A percentile compares a stretch with the other conserved stretches of the same genome.
Conservation (phyloP, 768 basidiomycete species). For the Rubroboletus pulcherrimus region DNA sequence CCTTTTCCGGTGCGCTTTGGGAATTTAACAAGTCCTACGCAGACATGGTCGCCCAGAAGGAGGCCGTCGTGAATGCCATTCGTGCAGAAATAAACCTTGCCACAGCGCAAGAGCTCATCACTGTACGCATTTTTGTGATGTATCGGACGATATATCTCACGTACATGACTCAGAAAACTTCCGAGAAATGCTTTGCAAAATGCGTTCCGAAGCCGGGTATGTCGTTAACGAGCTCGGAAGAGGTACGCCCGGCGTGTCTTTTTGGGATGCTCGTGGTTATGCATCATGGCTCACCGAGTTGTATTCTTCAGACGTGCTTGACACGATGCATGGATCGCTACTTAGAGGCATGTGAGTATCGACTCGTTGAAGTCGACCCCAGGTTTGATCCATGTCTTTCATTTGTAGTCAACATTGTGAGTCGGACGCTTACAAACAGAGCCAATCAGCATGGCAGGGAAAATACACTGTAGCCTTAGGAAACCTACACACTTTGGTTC, state of each 20-base stretch:
- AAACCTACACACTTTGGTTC: neutral
- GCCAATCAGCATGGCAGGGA: constrained; percentile 33
- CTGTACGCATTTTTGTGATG: constrained; percentile 38
- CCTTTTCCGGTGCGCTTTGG: neutral
- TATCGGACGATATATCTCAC: neutral
- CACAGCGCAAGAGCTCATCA: constrained; percentile 80
- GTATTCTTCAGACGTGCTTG: constrained; percentile 58
- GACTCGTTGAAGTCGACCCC: neutral
- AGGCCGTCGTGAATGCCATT: constrained; percentile 57
- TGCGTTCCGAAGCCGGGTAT: constrained; percentile 74
- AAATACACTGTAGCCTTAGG: constrained; percentile 7
- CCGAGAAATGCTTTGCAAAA: constrained; percentile 72
- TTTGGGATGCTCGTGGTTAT: neutral
- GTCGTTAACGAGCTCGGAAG: constrained; percentile 65
- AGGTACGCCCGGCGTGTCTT: constrained; percentile 42
- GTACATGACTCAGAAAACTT: constrained; percentile 54
- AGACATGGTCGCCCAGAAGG: constrained; percentile 40
- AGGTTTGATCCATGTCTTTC: constrained; percentile 1
- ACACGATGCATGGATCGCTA: constrained; percentile 76
- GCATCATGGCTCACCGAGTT: neutral
- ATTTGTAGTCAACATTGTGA: constrained; percentile 70
- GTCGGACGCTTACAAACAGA: constrained; percentile 61
- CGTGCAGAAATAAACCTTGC: constrained; percentile 66
- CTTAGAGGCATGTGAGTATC: constrained; percentile 74
- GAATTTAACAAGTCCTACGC: neutral